These are phyloP conservation scores for Blastobotrys persicus DNA, from an alignment of 1,139 yeast species.

Conservation along the genomic window DNA sequence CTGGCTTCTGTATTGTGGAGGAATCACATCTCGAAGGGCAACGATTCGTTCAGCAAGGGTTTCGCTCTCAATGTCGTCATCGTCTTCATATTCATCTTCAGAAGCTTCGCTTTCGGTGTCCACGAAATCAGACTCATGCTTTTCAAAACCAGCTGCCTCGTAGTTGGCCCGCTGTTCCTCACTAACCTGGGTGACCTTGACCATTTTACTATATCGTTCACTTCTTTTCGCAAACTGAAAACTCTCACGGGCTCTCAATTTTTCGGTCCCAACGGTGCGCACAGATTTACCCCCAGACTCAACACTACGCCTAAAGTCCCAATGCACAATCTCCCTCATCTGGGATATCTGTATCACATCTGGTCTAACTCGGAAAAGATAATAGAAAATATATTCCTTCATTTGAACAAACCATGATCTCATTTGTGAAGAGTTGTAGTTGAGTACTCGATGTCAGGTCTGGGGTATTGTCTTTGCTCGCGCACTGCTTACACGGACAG, in stretches of 20 bases:
- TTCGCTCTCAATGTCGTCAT: conserved; percentile 78
- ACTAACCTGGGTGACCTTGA: conserved; percentile 66
- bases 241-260: conserved; percentile 3
- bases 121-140: conserved; percentile 39
- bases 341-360: neutral
- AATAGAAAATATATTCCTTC: too few relatives aligned
- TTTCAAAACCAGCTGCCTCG: conserved; percentile 43
- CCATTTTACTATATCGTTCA: conserved; percentile 53
- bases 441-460: too few relatives aligned
- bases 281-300: neutral
- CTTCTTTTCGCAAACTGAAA: neutral
- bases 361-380: too few relatives aligned
- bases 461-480: too few relatives aligned
- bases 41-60: conserved; percentile 80
- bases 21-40: conserved; percentile 87
- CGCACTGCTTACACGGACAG: too few relatives aligned
- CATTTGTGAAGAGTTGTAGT: too few relatives aligned
- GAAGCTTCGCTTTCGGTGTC: conserved; percentile 37
- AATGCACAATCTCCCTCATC: neutral
- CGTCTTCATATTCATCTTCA: conserved; percentile 62
- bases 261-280: neutral
- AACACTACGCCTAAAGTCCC: neutral
- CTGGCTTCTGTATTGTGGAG: conserved; percentile 77
- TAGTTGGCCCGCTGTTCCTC: conserved; percentile 37
- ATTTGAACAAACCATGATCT: too few relatives aligned